A percentile compares a stretch with the other conserved stretches of the same genome.
Conservation (phyloP, 495 filamentous ascomycete genomes). For the Penicillium flavigenum region DNA sequence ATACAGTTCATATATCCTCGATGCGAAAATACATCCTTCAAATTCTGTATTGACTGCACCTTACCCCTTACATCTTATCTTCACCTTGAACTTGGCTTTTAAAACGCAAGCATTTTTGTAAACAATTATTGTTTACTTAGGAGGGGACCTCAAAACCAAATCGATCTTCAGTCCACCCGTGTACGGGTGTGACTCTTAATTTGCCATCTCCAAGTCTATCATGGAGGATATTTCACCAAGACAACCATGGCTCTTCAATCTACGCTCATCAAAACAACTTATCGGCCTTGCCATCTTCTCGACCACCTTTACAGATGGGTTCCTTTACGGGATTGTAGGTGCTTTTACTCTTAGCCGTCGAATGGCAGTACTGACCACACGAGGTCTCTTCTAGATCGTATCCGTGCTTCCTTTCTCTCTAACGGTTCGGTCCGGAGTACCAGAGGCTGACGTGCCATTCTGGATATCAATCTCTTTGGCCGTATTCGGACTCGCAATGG, state of each 20-base stretch:
- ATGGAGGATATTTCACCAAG: background rate
- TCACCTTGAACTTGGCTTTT: background rate
- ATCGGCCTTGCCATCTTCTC: constrained; percentile 3
- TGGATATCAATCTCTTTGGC: constrained; percentile 10
- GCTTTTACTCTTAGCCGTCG: background rate
- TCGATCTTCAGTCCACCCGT: background rate
- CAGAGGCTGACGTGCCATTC: constrained; percentile 8
- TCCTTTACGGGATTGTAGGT: constrained; percentile 11
- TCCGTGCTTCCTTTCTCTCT: constrained; percentile 11
- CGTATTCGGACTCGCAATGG: constrained; percentile 8
- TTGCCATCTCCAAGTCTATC: background rate
- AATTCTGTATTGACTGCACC: background rate
- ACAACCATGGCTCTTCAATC: constrained; percentile 5
- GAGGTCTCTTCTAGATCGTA: background rate
- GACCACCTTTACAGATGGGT: constrained; percentile 11
- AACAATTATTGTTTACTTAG: background rate
- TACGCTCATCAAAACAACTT: constrained; percentile 10
- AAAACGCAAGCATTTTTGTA: background rate
- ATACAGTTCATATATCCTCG: background rate
- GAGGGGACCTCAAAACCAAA: background rate
- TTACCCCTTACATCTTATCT: constrained; percentile 9
- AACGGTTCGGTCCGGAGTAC: background rate
- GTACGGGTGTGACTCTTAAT: background rate
- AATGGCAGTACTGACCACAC: background rate
- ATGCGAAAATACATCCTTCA: background rate